Percentiles rank a stretch among this genome's conserved stretches.
Evolutionary conservation across 768 basidiomycete genomes (phyloP).

Genomic region (Auriscalpium orientale): DNA sequence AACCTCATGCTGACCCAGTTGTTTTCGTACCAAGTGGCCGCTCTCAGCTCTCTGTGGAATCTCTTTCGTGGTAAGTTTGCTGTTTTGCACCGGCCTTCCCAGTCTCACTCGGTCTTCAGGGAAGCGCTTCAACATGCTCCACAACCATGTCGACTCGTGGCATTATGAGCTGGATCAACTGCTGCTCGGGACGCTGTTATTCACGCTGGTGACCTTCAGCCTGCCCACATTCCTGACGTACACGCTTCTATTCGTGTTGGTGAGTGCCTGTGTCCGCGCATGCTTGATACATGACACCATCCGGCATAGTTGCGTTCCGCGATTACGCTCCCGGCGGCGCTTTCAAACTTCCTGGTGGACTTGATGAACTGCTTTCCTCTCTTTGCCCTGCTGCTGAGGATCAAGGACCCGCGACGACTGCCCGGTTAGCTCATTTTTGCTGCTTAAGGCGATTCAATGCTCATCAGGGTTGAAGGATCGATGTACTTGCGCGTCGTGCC

Average conservation of each 20-base stretch:
- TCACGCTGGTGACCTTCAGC: slow-evolving; percentile 74
- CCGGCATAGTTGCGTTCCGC: slow-evolving; percentile 40
- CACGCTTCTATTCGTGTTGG: slow-evolving; percentile 75
- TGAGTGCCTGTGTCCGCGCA: slow-evolving; percentile 15
- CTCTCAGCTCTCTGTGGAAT: slow-evolving; percentile 71
- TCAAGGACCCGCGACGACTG: slow-evolving; percentile 77
- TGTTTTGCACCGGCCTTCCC: not conserved
- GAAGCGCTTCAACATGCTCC: slow-evolving; percentile 80
- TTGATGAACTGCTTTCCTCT: slow-evolving; percentile 92
- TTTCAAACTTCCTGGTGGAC: slow-evolving; percentile 56
- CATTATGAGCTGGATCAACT: slow-evolving; percentile 91
- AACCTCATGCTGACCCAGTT: slow-evolving; percentile 56
- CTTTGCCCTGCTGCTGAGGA: slow-evolving; percentile 75
- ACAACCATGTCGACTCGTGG: slow-evolving; percentile 84
- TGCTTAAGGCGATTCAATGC: no score
- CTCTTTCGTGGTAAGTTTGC: slow-evolving; percentile 69
- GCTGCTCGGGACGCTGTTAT: slow-evolving; percentile 86
- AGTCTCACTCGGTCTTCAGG: slow-evolving; percentile 36
- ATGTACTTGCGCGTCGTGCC: slow-evolving; percentile 4
- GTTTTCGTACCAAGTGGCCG: slow-evolving; percentile 52
- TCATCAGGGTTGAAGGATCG: not conserved
- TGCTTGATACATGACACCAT: not conserved
- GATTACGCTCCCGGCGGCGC: slow-evolving; percentile 52
- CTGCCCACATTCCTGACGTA: slow-evolving; percentile 85
- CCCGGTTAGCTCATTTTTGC: slow-evolving; percentile 47